Evolutionary conservation across 2,329 filamentous ascomycete genomes (phyloP).

Genomic region (Penicillium sp.): DNA sequence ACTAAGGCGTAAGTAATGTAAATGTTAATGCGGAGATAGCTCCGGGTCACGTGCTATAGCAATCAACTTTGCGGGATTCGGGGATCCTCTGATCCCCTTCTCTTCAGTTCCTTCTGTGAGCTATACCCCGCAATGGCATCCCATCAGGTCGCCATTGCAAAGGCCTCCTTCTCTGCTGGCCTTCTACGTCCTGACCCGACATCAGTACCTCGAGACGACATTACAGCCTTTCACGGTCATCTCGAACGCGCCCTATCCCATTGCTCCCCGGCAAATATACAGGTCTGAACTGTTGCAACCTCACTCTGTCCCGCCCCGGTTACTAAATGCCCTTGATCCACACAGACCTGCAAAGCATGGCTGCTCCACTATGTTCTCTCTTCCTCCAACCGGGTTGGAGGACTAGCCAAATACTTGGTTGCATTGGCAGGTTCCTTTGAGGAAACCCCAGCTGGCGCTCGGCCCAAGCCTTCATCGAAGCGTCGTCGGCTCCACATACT

Average conservation of each 20-base stretch:
- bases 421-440: constrained; percentile 60
- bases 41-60: neutral
- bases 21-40: neutral
- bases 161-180: constrained; percentile 68
- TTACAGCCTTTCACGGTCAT: constrained; percentile 62
- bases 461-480: constrained; percentile 51
- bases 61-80: neutral
- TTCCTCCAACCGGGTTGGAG: constrained; percentile 60
- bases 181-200: constrained; percentile 70
- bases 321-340: constrained; percentile 16
- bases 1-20: too few relatives aligned
- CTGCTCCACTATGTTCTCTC: constrained; percentile 66
- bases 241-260: constrained; percentile 61
- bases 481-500: constrained; percentile 69
- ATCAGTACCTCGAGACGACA: constrained; percentile 62
- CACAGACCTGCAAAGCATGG: constrained; percentile 81
- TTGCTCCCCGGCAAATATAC: constrained; percentile 76
- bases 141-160: constrained; percentile 69
- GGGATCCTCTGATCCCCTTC: too few relatives aligned
- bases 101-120: neutral
- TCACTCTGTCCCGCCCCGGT: constrained; percentile 19
- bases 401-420: constrained; percentile 70
- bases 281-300: constrained; percentile 62
- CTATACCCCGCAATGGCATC: constrained; percentile 51
- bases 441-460: constrained; percentile 23